A percentile compares a stretch with the other conserved stretches of the same genome.
Conservation (phyloP, 2,329 filamentous ascomycete genomes). For the Paecilomyces sp. region DNA sequence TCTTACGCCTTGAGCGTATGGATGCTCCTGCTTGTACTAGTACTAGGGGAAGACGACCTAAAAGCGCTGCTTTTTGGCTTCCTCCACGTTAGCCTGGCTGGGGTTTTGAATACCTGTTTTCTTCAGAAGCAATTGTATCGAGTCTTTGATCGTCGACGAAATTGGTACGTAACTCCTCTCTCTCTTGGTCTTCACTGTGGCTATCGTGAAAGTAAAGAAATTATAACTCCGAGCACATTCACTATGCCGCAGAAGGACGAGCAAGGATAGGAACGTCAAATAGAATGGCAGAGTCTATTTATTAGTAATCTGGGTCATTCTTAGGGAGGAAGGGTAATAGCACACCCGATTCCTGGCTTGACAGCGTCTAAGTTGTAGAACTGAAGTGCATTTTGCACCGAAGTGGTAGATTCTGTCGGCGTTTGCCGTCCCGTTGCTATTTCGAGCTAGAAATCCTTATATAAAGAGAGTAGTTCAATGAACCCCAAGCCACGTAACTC, state of each 20-base stretch:
- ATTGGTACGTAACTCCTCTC: constrained; percentile 2
- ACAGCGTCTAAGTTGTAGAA: too few species aligned
- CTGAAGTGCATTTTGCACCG: too few species aligned
- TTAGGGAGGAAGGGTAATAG: too few species aligned
- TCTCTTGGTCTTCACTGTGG: constrained; percentile 1
- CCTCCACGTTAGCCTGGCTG: constrained; percentile 2
- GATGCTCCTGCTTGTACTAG: constrained; percentile 12
- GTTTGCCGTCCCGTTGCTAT: too few species aligned
- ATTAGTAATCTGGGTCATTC: not conserved
- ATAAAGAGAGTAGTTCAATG: too few species aligned
- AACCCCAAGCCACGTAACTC: too few species aligned
- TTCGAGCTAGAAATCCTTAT: too few species aligned
- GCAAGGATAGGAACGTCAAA: constrained; percentile 3
- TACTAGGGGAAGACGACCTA: constrained; percentile 9
- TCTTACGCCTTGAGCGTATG: constrained; percentile 6
- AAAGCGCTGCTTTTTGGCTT: constrained; percentile 4
- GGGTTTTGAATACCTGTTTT: constrained; percentile 5
- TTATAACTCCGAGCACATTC: constrained; percentile 3
- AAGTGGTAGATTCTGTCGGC: too few species aligned
- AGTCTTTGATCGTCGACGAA: constrained; percentile 3
- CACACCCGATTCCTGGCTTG: too few species aligned
- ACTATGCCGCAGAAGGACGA: constrained; percentile 4
- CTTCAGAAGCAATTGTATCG: constrained; percentile 6
- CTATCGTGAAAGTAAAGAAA: constrained; percentile 3
- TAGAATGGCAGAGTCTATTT: constrained; percentile 3